Evolutionary conservation across 2,329 filamentous ascomycete species (phyloP).

Genomic region (Phialophora tarda): DNA sequence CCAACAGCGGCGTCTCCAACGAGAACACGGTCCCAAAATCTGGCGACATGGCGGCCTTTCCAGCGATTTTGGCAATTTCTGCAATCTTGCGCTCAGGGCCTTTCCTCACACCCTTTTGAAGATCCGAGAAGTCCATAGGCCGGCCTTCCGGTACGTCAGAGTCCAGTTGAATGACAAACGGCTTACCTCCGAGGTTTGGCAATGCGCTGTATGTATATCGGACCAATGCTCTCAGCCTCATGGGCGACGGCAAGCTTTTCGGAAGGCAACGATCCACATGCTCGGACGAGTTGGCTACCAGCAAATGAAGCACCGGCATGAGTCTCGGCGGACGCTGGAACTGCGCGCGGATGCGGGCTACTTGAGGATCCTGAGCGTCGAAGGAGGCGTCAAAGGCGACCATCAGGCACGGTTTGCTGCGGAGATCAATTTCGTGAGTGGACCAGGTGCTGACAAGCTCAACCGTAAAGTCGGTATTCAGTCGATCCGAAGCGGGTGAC

Average conservation of each 20-base stretch:
- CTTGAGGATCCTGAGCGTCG: slow-evolving; percentile 46
- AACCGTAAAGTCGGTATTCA: slow-evolving; percentile 44
- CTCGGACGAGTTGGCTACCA: slow-evolving; percentile 54
- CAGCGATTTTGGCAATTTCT: slow-evolving; percentile 29
- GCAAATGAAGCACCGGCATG: slow-evolving; percentile 52
- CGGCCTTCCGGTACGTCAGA: slow-evolving; percentile 36
- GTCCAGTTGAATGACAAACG: slow-evolving; percentile 30
- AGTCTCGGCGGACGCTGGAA: slow-evolving; percentile 42
- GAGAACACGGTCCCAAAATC: slow-evolving; percentile 49
- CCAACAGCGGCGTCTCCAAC: slow-evolving; percentile 47
- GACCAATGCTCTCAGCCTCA: slow-evolving; percentile 38
- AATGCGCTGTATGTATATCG: slow-evolving; percentile 36
- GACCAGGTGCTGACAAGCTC: slow-evolving; percentile 45
- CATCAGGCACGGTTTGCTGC: slow-evolving; percentile 45
- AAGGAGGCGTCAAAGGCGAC: slow-evolving; percentile 54
- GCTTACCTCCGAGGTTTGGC: slow-evolving; percentile 36
- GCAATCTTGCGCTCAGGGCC: slow-evolving; percentile 34
- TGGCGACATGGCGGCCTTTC: slow-evolving; percentile 43
- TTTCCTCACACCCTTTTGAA: slow-evolving; percentile 43
- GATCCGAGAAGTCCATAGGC: slow-evolving; percentile 42
- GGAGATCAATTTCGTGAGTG: slow-evolving; percentile 46
- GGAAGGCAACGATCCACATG: slow-evolving; percentile 54
- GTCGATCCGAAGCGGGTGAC: slow-evolving; percentile 19
- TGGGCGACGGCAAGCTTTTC: slow-evolving; percentile 32
- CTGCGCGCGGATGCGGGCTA: slow-evolving; percentile 48